Evolutionary conservation across 352 stramenopile genomes (phyloP).

Genomic region (Blastocystis sp.): DNA sequence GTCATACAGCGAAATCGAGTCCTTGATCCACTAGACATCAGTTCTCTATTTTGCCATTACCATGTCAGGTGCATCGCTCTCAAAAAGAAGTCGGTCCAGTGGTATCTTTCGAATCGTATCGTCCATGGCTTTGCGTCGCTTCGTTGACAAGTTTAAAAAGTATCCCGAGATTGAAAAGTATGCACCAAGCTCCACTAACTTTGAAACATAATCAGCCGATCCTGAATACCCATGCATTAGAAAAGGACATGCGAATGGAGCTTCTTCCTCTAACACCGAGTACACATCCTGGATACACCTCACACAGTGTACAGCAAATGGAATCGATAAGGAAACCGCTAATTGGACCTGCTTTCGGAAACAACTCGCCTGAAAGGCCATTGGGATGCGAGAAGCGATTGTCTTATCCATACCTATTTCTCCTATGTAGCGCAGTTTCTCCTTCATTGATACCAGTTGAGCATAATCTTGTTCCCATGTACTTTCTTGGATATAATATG

Average conservation of each 20-base stretch:
- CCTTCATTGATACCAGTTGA: not conserved
- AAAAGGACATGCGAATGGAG: not conserved
- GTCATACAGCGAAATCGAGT: not conserved
- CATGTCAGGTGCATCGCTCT: slow-evolving; percentile 26
- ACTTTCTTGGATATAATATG: not conserved
- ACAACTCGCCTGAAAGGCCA: not conserved
- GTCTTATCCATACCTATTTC: slow-evolving; percentile 43
- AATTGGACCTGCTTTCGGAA: not conserved
- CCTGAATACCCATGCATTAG: slow-evolving; percentile 37
- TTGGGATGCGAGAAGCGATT: not conserved
- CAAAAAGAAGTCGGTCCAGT: not conserved
- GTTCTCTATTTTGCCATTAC: not conserved
- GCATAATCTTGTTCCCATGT: not conserved
- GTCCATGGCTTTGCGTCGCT: not conserved
- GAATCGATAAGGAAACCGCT: not conserved
- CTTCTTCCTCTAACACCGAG: not conserved
- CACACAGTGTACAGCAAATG: slow-evolving; percentile 23
- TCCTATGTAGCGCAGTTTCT: not conserved
- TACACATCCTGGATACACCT: not conserved
- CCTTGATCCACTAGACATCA: not conserved
- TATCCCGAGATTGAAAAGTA: slow-evolving; percentile 29
- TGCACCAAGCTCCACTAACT: not conserved
- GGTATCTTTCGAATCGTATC: slow-evolving; percentile 34
- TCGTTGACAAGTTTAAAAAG: not conserved
- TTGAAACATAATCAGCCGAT: not conserved